Base-by-base conservation (phyloP, 169 alveolate genomes). In the Prorocentrum cordatum region DNA sequence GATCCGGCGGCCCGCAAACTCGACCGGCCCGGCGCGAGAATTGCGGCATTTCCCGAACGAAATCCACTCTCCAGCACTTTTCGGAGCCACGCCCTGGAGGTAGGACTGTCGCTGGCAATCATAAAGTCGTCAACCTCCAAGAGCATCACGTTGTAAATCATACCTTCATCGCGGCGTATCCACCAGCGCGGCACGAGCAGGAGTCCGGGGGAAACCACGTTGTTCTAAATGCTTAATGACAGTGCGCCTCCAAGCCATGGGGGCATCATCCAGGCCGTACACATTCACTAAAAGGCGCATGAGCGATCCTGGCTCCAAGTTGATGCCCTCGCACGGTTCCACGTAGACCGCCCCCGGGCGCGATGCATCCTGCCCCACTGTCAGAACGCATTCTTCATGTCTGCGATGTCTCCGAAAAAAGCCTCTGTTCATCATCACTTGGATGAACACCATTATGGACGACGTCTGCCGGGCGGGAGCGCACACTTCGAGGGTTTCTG, bases 101-200 rank as follows among this genome's bases (percentile, higher is more conserved):
- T 1, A 0, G 66, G 83, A n/a, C n/a, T n/a, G 9, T 2, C 33
- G 1, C 67, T 27, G 0, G 68, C 3, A 0, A 72, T 33, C 26
- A 72, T 72, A 67, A 72, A 42, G n/a, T 72, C 83, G 10, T 72
- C 83, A 2, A 72, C 83, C 47, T 72, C 83, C 0, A 72, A 20
- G 0, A 72, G 68, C 0, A 72, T n/a, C 14, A 67, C 0, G 83
- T 29, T 1, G n/a, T 0, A 35, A 6, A 6, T 3, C 9, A 0
- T 0, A 7, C 20, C 29, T 6, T 71, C 26, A 1, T 0, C 0
- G 0, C 2, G 7, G 38, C 45, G 4, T 26, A 16, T 12, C 2
- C 18, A 72, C 83, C 83, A 72, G 22, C 83, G 47, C 1, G 67
- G 68, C 35, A 45, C 83, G 0, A 72, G 68, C 0, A 72, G 29